Conservation (phyloP, 2,329 filamentous ascomycete genomes). For the Claviceps arundinis region DNA sequence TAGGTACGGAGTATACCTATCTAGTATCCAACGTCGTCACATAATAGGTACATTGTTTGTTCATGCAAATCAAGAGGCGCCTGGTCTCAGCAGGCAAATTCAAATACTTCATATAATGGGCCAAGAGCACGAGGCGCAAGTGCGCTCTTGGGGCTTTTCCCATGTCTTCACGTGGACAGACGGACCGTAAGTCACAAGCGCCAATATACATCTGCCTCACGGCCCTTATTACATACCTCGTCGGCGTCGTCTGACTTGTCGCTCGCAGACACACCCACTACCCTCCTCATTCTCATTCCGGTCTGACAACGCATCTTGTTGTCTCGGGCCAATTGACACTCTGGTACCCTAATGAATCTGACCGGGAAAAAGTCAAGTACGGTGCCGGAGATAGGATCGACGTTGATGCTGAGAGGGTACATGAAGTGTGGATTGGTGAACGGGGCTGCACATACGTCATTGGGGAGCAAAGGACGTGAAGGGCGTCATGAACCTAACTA, state of each 20-base stretch:
- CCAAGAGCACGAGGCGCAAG: slow-evolving; percentile 37
- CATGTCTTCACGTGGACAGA: slow-evolving; percentile 64
- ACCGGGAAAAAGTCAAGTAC: slow-evolving; percentile 43
- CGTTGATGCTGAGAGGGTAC: slow-evolving; percentile 47
- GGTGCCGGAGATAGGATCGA: slow-evolving; percentile 49
- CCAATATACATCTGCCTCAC: not conserved
- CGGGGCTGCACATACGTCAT: slow-evolving; percentile 57
- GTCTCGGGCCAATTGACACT: slow-evolving; percentile 52
- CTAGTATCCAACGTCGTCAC: too few relatives aligned
- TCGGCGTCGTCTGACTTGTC: not conserved
- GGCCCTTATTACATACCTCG: too few relatives aligned
- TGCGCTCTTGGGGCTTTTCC: slow-evolving; percentile 55
- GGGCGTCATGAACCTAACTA: too few relatives aligned
- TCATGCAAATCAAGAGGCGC: too few relatives aligned
- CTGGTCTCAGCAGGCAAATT: not conserved
- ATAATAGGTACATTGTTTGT: too few relatives aligned
- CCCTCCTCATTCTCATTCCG: slow-evolving; percentile 49
- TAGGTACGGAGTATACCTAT: too few relatives aligned
- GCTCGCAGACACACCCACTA: slow-evolving; percentile 50
- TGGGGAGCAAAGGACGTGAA: slow-evolving; percentile 32
- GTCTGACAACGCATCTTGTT: slow-evolving; percentile 57
- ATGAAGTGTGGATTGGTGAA: slow-evolving; percentile 57
- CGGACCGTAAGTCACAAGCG: slow-evolving; percentile 39
- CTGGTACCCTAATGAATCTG: slow-evolving; percentile 47
- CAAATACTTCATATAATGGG: slow-evolving; percentile 11